Evolutionary conservation across 176 grass and related monocot genomes (phyloP).

Genomic region (Carex parvula): DNA sequence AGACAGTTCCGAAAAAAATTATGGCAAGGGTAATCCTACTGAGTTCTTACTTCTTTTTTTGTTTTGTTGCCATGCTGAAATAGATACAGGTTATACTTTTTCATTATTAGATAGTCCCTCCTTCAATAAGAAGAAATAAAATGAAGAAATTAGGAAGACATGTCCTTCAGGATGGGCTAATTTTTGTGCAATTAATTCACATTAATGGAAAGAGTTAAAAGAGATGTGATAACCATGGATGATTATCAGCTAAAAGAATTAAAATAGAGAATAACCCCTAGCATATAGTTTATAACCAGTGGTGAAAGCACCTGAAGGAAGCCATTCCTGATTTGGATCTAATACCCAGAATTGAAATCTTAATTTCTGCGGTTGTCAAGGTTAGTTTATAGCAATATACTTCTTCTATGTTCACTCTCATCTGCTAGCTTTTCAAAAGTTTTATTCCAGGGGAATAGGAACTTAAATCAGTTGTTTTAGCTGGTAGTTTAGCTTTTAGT

Average conservation of each 20-base stretch:
- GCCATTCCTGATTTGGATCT: constrained; percentile 82
- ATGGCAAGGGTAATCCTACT: too few species aligned
- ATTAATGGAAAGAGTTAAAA: neutral
- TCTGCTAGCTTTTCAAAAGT: constrained; percentile 23
- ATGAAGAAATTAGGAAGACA: constrained; percentile 1
- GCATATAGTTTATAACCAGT: constrained; percentile 12
- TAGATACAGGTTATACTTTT: neutral
- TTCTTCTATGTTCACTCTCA: constrained; percentile 23
- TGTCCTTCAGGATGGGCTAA: neutral
- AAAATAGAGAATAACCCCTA: constrained; percentile 10
- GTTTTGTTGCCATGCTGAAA: too few species aligned
- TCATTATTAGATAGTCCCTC: neutral
- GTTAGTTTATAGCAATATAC: constrained; percentile 37
- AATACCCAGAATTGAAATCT: constrained; percentile 58
- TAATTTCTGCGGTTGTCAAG: constrained; percentile 28
- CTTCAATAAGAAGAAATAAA: neutral
- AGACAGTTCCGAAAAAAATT: too few species aligned
- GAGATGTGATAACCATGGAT: neutral
- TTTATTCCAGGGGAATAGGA: constrained; percentile 26
- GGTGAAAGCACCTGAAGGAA: constrained; percentile 46
- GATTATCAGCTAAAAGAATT: constrained; percentile 19
- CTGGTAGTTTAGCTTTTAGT: constrained; percentile 18
- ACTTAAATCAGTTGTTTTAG: constrained; percentile 20
- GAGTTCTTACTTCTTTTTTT: too few species aligned
- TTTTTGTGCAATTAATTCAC: neutral